These are phyloP conservation scores for Apiospora marii DNA, from an alignment of 2,329 filamentous ascomycete genomes.

Conservation along the genomic window DNA sequence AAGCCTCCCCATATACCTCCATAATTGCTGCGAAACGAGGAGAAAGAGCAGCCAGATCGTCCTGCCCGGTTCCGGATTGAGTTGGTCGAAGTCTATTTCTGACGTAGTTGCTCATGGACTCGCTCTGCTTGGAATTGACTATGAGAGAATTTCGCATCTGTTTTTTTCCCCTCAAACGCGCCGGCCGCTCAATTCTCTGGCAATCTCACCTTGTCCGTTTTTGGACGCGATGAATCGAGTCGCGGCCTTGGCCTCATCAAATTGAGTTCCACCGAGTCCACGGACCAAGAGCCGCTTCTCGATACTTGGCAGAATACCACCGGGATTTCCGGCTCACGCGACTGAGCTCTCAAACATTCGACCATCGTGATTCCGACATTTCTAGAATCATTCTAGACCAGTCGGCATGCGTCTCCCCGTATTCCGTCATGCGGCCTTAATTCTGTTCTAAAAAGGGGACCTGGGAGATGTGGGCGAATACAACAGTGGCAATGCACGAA, in stretches of 20 bases:
- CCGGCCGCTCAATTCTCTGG: background rate
- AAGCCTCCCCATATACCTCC: background rate
- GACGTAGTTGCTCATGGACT: background rate
- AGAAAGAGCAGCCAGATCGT: background rate
- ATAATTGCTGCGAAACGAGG: background rate
- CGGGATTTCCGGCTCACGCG: conserved; percentile 15
- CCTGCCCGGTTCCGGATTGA: conserved; percentile 3
- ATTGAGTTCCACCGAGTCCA: conserved; percentile 11
- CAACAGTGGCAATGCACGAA: background rate
- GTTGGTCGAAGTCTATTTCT: conserved; percentile 10
- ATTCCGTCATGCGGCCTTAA: background rate
- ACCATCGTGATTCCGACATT: background rate
- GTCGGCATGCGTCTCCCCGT: background rate
- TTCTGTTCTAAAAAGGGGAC: background rate
- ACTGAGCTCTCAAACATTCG: conserved; percentile 2
- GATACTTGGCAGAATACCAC: conserved; percentile 16
- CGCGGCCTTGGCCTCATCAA: conserved; percentile 6
- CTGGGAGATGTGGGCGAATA: background rate
- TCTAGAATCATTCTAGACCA: conserved; percentile 8
- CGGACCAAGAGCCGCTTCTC: conserved; percentile 16
- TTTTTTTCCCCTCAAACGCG: background rate
- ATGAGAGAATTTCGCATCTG: background rate
- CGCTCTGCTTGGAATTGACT: background rate
- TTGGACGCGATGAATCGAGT: background rate
- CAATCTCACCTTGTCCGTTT: conserved; percentile 7